Evolutionary conservation across 805 yeast genomes (phyloP).

Genomic region (Zygosaccharomyces gambellarensis): DNA sequence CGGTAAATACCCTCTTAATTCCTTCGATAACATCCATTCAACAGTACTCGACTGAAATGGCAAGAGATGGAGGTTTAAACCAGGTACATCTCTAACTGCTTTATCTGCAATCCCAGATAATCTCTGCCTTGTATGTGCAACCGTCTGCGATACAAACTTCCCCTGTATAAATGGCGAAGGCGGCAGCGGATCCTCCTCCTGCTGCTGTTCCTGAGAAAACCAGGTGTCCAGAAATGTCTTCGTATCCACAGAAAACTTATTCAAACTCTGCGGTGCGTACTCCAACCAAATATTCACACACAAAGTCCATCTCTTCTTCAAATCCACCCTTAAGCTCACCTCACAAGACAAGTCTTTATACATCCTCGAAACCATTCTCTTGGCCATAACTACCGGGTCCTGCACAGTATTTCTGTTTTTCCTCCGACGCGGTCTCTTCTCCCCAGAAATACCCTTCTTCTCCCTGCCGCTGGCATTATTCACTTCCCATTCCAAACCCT

Average conservation of each 20-base stretch:
- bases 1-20: conserved; percentile 7
- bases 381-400: conserved; percentile 1
- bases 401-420: not conserved
- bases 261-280: conserved; percentile 17
- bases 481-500: conserved; percentile 8
- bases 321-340: conserved; percentile 1
- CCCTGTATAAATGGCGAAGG: conserved; percentile 23
- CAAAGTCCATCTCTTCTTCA: conserved; percentile 9
- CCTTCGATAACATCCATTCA: conserved; percentile 33
- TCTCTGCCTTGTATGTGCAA: conserved; percentile 19
- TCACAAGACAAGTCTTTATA: conserved; percentile 12
- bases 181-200: not conserved
- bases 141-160: conserved; percentile 23
- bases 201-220: conserved; percentile 11
- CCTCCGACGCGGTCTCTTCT: not conserved
- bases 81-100: conserved; percentile 1
- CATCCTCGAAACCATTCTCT: conserved; percentile 6
- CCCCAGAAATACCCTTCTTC: too few relatives aligned
- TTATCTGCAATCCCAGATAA: conserved; percentile 2
- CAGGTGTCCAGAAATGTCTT: conserved; percentile 21
- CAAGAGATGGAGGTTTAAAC: conserved; percentile 19
- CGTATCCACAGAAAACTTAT: conserved; percentile 27
- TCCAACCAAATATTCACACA: conserved; percentile 6
- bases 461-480: not conserved
- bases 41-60: conserved; percentile 33